Evolutionary conservation across 2,329 filamentous ascomycete species (phyloP).

Genomic region (Trichoderma afroharzianum): DNA sequence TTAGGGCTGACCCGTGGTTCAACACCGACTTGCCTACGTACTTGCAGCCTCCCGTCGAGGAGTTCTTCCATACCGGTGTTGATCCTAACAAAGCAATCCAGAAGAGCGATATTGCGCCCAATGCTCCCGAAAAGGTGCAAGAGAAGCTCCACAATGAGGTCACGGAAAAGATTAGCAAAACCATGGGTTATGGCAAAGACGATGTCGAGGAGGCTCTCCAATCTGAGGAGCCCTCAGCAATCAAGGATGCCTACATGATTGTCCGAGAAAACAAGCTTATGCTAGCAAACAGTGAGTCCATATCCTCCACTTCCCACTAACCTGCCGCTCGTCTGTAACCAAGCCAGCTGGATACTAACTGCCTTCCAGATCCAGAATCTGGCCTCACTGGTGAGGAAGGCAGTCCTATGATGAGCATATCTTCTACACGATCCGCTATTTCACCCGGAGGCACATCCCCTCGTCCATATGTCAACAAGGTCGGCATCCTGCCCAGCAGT

Average conservation of each 20-base stretch:
- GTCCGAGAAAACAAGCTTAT: slow-evolving; percentile 97
- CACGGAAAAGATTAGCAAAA: slow-evolving; percentile 92
- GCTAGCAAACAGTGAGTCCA: slow-evolving; percentile 80
- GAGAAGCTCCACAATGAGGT: slow-evolving; percentile 90
- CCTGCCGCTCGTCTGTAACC: slow-evolving; percentile 24
- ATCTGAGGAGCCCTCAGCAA: slow-evolving; percentile 90
- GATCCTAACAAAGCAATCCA: slow-evolving; percentile 90
- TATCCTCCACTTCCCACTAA: slow-evolving; percentile 4
- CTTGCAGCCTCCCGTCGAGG: slow-evolving; percentile 80
- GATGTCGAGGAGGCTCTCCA: slow-evolving; percentile 93
- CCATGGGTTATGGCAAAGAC: slow-evolving; percentile 93
- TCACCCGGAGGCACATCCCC: slow-evolving; percentile 48
- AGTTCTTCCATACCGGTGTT: slow-evolving; percentile 90
- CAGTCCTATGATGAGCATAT: slow-evolving; percentile 53
- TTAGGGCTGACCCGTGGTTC: slow-evolving; percentile 93
- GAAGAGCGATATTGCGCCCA: slow-evolving; percentile 74
- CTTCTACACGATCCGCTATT: slow-evolving; percentile 51
- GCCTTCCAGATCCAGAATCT: slow-evolving; percentile 31
- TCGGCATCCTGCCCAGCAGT: slow-evolving; percentile 88
- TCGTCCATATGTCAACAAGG: slow-evolving; percentile 70
- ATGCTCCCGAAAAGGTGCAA: slow-evolving; percentile 73
- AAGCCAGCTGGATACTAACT: slow-evolving; percentile 28
- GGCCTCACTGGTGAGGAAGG: slow-evolving; percentile 35
- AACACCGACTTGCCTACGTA: slow-evolving; percentile 81
- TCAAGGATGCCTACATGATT: slow-evolving; percentile 98